These are phyloP conservation scores for Theobroma grandiflorum DNA, from an alignment of 441 rosid species.

Conservation along the genomic window DNA sequence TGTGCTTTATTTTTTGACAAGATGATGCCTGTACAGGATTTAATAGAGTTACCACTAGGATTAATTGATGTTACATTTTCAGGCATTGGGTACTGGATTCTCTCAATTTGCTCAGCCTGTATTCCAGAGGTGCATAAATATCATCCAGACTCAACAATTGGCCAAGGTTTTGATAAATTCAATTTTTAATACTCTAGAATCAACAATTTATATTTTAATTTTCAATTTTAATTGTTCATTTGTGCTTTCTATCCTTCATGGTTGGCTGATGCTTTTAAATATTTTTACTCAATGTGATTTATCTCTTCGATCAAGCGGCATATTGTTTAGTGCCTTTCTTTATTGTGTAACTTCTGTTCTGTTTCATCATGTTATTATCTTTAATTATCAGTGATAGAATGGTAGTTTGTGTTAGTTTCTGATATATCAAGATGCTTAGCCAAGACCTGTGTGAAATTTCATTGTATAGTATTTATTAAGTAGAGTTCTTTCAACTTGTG, in stretches of 20 bases:
- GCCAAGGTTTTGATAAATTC: constrained; percentile 69
- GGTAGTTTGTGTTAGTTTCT: background rate
- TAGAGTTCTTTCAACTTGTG: constrained; percentile 8
- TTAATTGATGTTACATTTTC: constrained; percentile 47
- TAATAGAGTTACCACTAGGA: constrained; percentile 23
- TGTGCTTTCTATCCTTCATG: constrained; percentile 6
- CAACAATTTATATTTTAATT: background rate
- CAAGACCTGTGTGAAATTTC: background rate
- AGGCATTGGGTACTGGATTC: constrained; percentile 93
- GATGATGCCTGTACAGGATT: background rate
- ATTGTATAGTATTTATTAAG: background rate
- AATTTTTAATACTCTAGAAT: background rate
- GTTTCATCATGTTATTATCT: background rate
- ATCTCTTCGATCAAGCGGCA: constrained; percentile 2
- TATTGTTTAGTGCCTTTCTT: constrained; percentile 13
- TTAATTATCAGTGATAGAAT: constrained; percentile 8
- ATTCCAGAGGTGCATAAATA: constrained; percentile 86
- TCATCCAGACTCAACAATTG: constrained; percentile 80
- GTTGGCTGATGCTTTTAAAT: constrained; percentile 12
- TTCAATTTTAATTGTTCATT: constrained; percentile 3
- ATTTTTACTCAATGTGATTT: background rate
- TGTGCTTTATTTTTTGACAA: background rate
- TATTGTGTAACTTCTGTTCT: background rate
- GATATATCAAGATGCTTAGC: constrained; percentile 22
- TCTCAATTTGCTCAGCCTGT: constrained; percentile 95